phyloP scores from a whole-genome alignment of 345 rosid species.

The Lagerstroemia speciosa region DNA sequence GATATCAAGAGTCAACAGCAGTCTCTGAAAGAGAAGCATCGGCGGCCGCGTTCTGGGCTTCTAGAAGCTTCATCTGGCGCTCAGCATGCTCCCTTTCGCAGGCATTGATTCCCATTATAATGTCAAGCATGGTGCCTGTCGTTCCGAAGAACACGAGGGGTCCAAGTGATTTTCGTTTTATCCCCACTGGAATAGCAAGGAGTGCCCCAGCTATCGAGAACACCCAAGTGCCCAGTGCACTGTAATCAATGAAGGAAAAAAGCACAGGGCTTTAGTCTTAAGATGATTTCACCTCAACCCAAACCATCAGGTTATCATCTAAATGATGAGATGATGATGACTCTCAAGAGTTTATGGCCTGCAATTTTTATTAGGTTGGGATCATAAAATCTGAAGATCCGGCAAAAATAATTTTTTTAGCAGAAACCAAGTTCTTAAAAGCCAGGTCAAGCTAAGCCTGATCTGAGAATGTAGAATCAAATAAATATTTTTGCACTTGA shows the following conservation, averaged over 20 bases:
- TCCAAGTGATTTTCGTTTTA: constrained; percentile 73
- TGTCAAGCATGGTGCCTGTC: constrained; percentile 93
- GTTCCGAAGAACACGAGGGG: constrained; percentile 96
- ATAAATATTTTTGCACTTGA: background rate
- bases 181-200: constrained; percentile 87
- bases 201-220: constrained; percentile 82
- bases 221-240: constrained; percentile 94
- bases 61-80: constrained; percentile 71
- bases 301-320: background rate
- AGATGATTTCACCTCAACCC: background rate
- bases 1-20: constrained; percentile 15
- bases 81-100: constrained; percentile 98
- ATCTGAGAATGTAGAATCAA: background rate
- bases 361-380: background rate
- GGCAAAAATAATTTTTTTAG: background rate
- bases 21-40: constrained; percentile 18
- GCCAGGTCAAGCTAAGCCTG: background rate
- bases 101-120: constrained; percentile 74
- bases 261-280: background rate
- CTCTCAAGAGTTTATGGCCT: background rate
- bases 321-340: background rate
- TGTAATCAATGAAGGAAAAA: constrained; percentile 19
- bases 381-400: background rate
- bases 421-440: background rate
- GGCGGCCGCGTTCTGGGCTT: constrained; percentile 43